Evolutionary conservation across 441 rosid genomes (phyloP), one percentile per base, ranked within the genome.

Genomic region (Brassica balearica): DNA sequence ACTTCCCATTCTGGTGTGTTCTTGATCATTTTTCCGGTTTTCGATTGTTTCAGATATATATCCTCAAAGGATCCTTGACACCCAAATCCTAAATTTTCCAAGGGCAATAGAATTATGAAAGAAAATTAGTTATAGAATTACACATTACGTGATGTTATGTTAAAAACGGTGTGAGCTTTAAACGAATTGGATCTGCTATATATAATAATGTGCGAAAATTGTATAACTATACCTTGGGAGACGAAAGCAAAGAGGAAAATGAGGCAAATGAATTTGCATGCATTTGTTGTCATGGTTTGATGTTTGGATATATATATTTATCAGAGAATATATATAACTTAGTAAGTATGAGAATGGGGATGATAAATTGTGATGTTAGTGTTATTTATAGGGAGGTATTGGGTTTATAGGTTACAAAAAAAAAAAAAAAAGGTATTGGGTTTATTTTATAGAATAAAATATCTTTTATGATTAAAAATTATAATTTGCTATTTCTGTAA

Each of bases 1-100:
- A 77, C 73, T 77, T 72, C 71, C 81, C 81, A 72, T 38, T 77
- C 77, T 20, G 75, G 72, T 72, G 66, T 71, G 51, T 70, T 66
- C 48, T 77, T 8, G 6, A 64, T 15, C 77, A 72, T 3, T 43
- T 22, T 72, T 3, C 81, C 81, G 14, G 81, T 77, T 19, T 64
- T 72, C 2, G 65, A 23, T 70, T 77, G 80, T 77, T 65, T 77
- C 22, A 77, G 32, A 4, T 6, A 2, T 55, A 77, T 20, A 41
- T 63, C 0, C 1, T 7, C 6, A 3, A 70, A 58, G 56, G 17
- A 1, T 51, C 56, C 56, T 1, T 4, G 0, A 63, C 75, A 77
- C 1, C 80, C 80, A 17, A 69, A 69, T n/a, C 75, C 80, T 76
- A 63, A 29, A 62, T 15, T 48, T 61, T 43, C 27, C 59, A 72